Conservation (phyloP, 1,284 basidiomycete genomes). For the Ceratobasidium sp. region DNA sequence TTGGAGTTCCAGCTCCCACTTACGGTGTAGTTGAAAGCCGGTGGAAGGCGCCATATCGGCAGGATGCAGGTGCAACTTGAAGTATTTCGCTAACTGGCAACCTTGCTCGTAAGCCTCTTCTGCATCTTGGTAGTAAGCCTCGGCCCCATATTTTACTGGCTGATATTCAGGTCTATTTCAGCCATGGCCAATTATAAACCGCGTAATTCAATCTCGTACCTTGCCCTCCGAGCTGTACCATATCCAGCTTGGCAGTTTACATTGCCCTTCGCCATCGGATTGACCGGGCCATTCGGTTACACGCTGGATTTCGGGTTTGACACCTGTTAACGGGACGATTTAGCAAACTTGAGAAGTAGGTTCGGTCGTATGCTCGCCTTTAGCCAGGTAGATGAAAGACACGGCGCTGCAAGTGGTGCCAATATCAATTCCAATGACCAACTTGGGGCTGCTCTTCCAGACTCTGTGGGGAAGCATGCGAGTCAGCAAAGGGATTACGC, state of each 20-base stretch:
- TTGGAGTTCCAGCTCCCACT: neutral
- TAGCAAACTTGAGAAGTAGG: no score
- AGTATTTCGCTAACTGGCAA: neutral
- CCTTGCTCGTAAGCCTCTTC: neutral
- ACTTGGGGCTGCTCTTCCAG: neutral
- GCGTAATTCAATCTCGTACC: neutral
- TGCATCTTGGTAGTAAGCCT: constrained; percentile 10
- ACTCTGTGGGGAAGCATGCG: no score
- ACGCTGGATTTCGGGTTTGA: neutral
- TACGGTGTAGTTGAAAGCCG: neutral
- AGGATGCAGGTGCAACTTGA: constrained; percentile 30
- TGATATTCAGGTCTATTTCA: neutral
- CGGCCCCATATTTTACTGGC: constrained; percentile 17
- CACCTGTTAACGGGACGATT: neutral
- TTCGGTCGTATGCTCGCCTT: neutral
- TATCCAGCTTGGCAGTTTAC: neutral
- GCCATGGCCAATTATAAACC: neutral
- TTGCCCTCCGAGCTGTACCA: constrained; percentile 1
- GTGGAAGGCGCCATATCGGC: neutral
- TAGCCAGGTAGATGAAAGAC: neutral
- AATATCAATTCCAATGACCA: constrained; percentile 21
- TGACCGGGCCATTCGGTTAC: constrained; percentile 24
- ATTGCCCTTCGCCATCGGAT: neutral
- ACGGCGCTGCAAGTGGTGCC: constrained; percentile 24
- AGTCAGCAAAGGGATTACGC: no score